Evolutionary conservation across 257 asterid species (phyloP).

Genomic region (Lithospermum erythrorhizon): DNA sequence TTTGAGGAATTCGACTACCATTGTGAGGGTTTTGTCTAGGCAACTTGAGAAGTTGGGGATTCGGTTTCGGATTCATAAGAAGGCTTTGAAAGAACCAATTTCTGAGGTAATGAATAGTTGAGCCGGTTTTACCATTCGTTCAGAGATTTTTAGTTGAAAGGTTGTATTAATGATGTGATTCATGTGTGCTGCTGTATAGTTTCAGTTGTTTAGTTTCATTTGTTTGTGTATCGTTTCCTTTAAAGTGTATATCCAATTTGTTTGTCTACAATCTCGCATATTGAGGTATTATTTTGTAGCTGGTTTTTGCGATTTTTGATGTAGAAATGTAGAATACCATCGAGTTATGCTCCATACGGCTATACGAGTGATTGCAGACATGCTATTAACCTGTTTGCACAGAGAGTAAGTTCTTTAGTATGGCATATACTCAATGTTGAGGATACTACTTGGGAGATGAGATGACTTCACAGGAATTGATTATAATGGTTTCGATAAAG

Average conservation of each 20-base stretch:
- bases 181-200: too few species aligned
- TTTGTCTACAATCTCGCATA: neutral
- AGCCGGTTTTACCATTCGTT: neutral
- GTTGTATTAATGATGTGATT: neutral
- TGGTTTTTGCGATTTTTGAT: neutral
- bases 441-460: neutral
- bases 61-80: constrained; percentile 60
- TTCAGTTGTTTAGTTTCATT: too few species aligned
- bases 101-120: constrained; percentile 35
- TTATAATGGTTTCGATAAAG: neutral
- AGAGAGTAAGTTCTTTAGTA: neutral
- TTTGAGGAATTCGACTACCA: constrained; percentile 42
- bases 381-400: neutral
- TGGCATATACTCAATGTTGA: neutral
- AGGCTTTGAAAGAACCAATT: constrained; percentile 68
- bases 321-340: neutral
- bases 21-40: constrained; percentile 58
- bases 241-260: neutral
- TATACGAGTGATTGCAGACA: neutral
- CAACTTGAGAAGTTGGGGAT: constrained; percentile 81
- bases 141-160: neutral
- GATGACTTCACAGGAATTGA: neutral
- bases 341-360: neutral
- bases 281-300: neutral
- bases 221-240: neutral